phyloP scores from a whole-genome alignment of 106 monocot genomes.

The Cymbidium sinense region DNA sequence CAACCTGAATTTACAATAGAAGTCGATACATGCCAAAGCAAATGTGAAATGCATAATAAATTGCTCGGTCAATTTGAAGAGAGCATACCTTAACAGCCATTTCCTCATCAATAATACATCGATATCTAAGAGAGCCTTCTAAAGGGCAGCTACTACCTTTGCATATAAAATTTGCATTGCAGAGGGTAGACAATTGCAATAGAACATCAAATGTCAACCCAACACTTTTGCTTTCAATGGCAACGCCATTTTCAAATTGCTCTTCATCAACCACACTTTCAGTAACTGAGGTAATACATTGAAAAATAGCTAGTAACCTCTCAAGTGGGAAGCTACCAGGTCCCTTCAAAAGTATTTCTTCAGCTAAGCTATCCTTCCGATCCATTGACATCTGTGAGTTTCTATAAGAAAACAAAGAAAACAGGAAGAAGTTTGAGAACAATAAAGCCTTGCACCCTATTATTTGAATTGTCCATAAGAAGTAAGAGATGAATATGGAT shows the following conservation, averaged over 20 bases:
- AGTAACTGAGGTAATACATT: constrained; percentile 72
- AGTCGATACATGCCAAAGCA: neutral
- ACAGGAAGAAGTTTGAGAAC: neutral
- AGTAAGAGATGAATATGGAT: neutral
- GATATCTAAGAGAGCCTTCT: constrained; percentile 81
- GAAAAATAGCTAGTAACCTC: constrained; percentile 82
- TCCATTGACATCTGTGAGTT: constrained; percentile 53
- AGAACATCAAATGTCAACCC: constrained; percentile 77
- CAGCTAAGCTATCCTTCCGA: constrained; percentile 43
- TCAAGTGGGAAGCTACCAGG: constrained; percentile 93
- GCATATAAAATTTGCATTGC: constrained; percentile 78
- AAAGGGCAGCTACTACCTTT: constrained; percentile 71
- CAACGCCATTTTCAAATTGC: constrained; percentile 13
- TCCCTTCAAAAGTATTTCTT: constrained; percentile 79
- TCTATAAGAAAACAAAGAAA: constrained; percentile 36
- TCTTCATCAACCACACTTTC: constrained; percentile 37
- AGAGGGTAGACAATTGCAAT: constrained; percentile 80
- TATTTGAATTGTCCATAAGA: too few relatives aligned
- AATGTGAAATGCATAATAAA: neutral
- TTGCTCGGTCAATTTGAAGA: neutral
- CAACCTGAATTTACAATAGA: constrained; percentile 48
- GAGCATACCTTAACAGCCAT: constrained; percentile 36
- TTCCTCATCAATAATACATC: constrained; percentile 71
- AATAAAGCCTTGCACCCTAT: too few relatives aligned
- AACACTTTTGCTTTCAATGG: constrained; percentile 16